Base-by-base conservation (phyloP, 805 yeast species). In the Candida oleophila region DNA sequence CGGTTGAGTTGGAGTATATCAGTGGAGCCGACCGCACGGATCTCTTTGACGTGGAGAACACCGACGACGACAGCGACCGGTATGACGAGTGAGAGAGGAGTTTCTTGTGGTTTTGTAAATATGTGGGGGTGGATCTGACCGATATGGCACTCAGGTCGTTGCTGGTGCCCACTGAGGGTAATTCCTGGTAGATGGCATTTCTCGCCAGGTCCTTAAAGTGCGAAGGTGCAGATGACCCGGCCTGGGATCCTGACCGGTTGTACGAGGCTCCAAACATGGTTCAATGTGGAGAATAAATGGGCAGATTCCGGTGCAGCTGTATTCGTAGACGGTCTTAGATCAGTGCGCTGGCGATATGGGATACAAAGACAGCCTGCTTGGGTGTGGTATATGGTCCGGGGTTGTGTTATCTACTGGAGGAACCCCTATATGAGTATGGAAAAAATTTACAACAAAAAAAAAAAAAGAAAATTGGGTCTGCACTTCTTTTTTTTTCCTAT, bases 11-110 rank as follows among this genome's bases (percentile, higher is more conserved):
- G 22, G 73, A 67, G 51, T 70, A 71, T 15, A 71, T 57, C 16
- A 73, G 67, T 2, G 77, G 77, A 1, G 76, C 76, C n/a, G 70
- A 63, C 22, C 77, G 54, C 16, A 69, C 72, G 3, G 71, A 63
- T 38, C 76, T 51, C 45, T 66, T 67, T 4, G 64, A 62, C 47
- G 60, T 50, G 16, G 71, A 65, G 50, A 70, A 72, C 5, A 71
- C 60, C 36, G 69, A 61, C 44, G 71, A 66, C n/a, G 64, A 61
- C 70, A 63, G 69, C 49, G 68, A 64, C 32, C 60, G 55, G 34
- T 61, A 63, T 14, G 48, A 41, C 15, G 43, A 30, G 28, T 37
- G 41, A 8, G 46, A 37, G 9, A 36, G 14, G 4, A 42, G n/a
- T n/a, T 12, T 50, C 55, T n/a, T 52, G 51, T 28, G 48, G 42